A percentile compares a stretch with the other conserved stretches of the same genome.
These are phyloP conservation scores for Erodium chrysanthum DNA, from an alignment of 441 rosid genomes.

Conservation along the genomic window DNA sequence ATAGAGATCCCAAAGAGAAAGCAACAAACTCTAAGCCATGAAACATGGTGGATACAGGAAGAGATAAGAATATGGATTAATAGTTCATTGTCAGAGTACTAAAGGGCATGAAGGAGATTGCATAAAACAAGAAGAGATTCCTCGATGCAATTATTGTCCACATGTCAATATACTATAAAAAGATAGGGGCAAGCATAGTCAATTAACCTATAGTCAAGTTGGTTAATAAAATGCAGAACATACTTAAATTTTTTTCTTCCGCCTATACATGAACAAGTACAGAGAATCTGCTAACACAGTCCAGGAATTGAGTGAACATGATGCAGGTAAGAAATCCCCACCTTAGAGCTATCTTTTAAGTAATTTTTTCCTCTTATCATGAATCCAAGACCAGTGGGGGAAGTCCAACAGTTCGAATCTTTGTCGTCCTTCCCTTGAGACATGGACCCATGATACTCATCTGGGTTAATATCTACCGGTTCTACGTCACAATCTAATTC, in stretches of 20 bases:
- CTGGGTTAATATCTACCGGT: constrained; percentile 44
- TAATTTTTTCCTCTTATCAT: constrained; percentile 93
- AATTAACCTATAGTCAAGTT: background rate
- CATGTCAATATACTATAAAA: background rate
- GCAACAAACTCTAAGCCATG: too few species aligned
- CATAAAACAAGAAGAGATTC: too few species aligned
- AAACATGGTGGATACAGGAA: too few species aligned
- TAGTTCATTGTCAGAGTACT: too few species aligned
- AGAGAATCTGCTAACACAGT: background rate
- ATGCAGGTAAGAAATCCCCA: constrained; percentile 24
- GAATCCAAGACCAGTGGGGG: constrained; percentile 83
- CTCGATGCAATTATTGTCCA: background rate
- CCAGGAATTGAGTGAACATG: constrained; percentile 1
- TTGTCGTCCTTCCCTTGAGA: constrained; percentile 48
- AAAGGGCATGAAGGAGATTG: too few species aligned
- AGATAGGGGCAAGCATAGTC: background rate
- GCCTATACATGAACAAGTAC: background rate
- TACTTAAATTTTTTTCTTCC: background rate
- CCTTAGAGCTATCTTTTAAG: constrained; percentile 79
- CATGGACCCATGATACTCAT: constrained; percentile 56
- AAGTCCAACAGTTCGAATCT: constrained; percentile 84
- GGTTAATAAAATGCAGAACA: background rate
- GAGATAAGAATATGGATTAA: too few species aligned
- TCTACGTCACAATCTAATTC: constrained; percentile 51
- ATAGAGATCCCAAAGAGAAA: background rate